Percentiles rank a stretch among this genome's conserved stretches.
Evolutionary conservation across 179 eudicot genomes (phyloP).

Genomic region (Corrigiola litoralis): DNA sequence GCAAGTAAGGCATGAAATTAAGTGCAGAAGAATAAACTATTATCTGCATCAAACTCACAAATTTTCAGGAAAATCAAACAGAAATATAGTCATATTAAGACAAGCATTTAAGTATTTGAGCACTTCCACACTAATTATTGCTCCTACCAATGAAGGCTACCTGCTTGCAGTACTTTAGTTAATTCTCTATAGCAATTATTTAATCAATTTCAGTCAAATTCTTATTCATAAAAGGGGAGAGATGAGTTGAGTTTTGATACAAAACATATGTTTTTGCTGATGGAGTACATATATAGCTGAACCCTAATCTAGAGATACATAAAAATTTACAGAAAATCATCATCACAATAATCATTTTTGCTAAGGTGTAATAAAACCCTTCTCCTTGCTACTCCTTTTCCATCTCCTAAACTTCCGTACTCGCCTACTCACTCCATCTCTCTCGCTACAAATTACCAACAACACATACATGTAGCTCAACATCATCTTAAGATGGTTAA

Average conservation of each 20-base stretch:
- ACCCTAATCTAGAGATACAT: conserved; percentile 29
- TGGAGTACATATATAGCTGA: conserved; percentile 22
- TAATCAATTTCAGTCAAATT: not conserved
- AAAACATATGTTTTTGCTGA: conserved; percentile 3
- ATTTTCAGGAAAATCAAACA: conserved; percentile 6
- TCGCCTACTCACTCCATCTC: not conserved
- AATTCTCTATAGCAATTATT: not conserved
- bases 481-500: not conserved
- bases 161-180: not conserved
- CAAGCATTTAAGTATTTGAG: conserved; percentile 32
- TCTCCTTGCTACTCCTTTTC: not conserved
- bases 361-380: not conserved
- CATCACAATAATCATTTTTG: not conserved
- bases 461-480: not conserved
- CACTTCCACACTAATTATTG: conserved; percentile 28
- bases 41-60: conserved; percentile 4
- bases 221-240: conserved; percentile 3
- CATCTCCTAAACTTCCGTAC: not conserved
- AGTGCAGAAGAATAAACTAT: conserved; percentile 15
- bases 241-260: not conserved
- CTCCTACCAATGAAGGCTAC: conserved; percentile 21
- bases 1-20: conserved; percentile 23
- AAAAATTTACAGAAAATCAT: conserved; percentile 21
- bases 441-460: conserved; percentile 12
- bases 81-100: conserved; percentile 7